phyloP scores from a whole-genome alignment of 805 yeast genomes.

The Monosporozyma siamensis region DNA sequence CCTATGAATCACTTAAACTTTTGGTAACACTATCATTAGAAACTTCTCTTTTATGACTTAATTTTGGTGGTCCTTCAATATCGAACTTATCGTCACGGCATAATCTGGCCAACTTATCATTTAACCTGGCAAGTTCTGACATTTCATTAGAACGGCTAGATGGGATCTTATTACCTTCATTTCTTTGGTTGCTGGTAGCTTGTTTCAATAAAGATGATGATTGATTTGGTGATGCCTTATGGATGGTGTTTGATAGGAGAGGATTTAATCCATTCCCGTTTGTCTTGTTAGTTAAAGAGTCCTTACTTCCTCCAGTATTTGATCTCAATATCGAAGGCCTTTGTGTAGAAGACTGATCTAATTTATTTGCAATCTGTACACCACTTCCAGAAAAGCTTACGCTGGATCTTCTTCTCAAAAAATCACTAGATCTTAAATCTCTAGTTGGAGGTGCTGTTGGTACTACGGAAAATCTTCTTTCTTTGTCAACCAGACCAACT shows the following conservation, averaged over 20 bases:
- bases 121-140: conserved; percentile 25
- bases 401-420: conserved; percentile 11
- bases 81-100: background rate
- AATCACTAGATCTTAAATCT: conserved; percentile 9
- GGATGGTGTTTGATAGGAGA: background rate
- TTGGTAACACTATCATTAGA: background rate
- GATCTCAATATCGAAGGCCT: background rate
- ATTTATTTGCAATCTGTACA: background rate
- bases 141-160: background rate
- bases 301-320: background rate
- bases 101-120: conserved; percentile 26
- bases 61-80: background rate
- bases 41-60: background rate
- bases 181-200: background rate
- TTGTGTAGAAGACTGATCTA: conserved; percentile 1
- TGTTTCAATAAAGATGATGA: background rate
- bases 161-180: background rate
- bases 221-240: background rate
- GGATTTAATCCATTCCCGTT: background rate
- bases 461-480: conserved; percentile 61
- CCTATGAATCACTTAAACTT: background rate
- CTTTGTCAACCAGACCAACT: conserved; percentile 60
- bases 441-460: conserved; percentile 57
- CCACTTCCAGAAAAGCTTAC: conserved; percentile 7
- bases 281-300: background rate